Base-by-base conservation (phyloP, 1,139 yeast species). In the Blastobotrys malaysiensis region DNA sequence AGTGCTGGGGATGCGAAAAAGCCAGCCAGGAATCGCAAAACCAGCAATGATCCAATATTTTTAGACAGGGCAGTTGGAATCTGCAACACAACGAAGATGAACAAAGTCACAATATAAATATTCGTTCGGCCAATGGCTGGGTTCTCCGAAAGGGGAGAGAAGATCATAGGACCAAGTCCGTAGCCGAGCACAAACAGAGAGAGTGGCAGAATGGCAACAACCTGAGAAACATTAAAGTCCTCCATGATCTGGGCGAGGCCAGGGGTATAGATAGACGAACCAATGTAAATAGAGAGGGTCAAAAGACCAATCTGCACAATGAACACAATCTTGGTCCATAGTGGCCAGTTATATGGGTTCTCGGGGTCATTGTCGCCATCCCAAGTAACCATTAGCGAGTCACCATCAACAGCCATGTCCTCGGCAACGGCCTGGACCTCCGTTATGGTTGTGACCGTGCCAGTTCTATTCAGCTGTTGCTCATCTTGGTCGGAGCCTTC, bases 1-100 rank as follows among this genome's bases (percentile, higher is more conserved):
- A 90, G 76, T 0, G 95, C 90, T 4, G 97, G 97, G 3, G 93
- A 82, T 0, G 95, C 88, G 55, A 86, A 77, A 31, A 86, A 75
- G 2, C 97, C 97, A 43, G 90, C 79, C 61, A 90, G 80, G 67
- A 89, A 87, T 61, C 97, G 76, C 52, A 88, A 72, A 1, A 88
- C 85, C 50, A 88, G 73, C 22, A 73, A 62, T 1, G 68, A 65
- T 2, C 70, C 68, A 44, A 84, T 76, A 59, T 82, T 82, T 26
- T 75, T 69, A 1, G 82, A 72, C 51, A 83, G 73, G 1, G 73
- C 73, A 3, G 69, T 62, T 6, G 72, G 72, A 70, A 84, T 77
- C 55, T 83, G 82, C 62, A 86, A 74, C n/a, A 84, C 69, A 68
- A 77, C 76, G 39, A 83, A 82, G 20, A 79, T 57, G 20, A 82